phyloP scores from a whole-genome alignment of 305 asterid species.

The Salvia sclarea region DNA sequence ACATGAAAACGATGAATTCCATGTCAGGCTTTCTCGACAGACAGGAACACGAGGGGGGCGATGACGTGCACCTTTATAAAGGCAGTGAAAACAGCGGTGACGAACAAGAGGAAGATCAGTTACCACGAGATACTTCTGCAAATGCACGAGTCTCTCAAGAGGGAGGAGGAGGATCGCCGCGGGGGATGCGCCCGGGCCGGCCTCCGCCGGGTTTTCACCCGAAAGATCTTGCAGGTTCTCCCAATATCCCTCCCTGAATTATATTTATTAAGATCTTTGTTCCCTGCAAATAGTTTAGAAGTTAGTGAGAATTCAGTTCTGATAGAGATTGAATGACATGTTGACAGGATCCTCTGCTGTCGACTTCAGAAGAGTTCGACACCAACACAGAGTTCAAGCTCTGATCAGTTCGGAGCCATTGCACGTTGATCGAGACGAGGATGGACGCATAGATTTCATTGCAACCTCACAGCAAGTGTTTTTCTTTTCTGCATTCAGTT shows the following conservation, averaged over 20 bases:
- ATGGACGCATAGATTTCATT: neutral
- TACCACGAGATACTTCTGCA: slow-evolving; percentile 47
- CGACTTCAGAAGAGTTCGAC: slow-evolving; percentile 51
- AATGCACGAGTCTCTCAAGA: slow-evolving; percentile 47
- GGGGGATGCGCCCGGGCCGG: slow-evolving; percentile 33
- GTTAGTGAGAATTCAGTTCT: neutral
- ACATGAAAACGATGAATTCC: neutral
- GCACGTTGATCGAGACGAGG: neutral
- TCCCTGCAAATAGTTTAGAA: neutral
- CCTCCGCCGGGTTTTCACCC: slow-evolving; percentile 45
- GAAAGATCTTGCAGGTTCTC: slow-evolving; percentile 62
- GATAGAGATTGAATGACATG: neutral
- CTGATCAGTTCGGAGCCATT: slow-evolving; percentile 24
- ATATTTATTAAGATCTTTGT: no score
- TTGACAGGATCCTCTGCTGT: slow-evolving; percentile 66
- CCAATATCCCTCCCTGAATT: neutral
- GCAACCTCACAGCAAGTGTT: slow-evolving; percentile 5
- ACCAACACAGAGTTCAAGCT: slow-evolving; percentile 50
- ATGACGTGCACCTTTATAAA: slow-evolving; percentile 62
- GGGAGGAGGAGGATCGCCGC: slow-evolving; percentile 40
- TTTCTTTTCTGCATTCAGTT: neutral
- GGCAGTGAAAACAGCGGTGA: slow-evolving; percentile 50
- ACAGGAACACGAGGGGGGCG: slow-evolving; percentile 52
- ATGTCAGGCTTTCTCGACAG: slow-evolving; percentile 52
- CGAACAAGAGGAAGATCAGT: slow-evolving; percentile 35